Percentiles rank a stretch among this genome's conserved stretches.
Conservation (phyloP, 1,139 yeast genomes). For the Suhomyces taliae region DNA sequence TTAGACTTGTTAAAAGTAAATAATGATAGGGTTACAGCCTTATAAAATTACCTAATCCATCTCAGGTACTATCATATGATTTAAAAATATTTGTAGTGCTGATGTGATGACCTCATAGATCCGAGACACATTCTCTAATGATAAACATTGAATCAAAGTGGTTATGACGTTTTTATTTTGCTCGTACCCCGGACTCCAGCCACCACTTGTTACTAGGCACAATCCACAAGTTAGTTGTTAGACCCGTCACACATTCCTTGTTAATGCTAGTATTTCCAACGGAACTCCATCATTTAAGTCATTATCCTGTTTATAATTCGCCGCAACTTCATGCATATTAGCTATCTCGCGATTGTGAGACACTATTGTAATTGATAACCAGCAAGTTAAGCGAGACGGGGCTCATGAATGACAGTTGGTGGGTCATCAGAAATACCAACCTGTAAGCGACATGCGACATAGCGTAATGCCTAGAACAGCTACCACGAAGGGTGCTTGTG, state of each 20-base stretch:
- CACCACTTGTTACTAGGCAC: background rate
- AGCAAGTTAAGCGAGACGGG: background rate
- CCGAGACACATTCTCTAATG: too few species aligned
- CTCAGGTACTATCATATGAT: too few species aligned
- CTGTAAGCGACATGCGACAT: constrained; percentile 2
- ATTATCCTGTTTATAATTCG: too few species aligned
- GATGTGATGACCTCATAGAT: too few species aligned
- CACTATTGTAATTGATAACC: background rate
- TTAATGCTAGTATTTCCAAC: background rate
- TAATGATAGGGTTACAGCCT: too few species aligned
- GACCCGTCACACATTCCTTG: background rate
- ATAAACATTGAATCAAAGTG: background rate
- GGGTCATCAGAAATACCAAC: background rate
- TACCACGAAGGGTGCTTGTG: too few species aligned
- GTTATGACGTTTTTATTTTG: background rate
- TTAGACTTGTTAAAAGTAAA: too few species aligned
- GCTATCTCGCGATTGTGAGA: background rate
- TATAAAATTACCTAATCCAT: too few species aligned
- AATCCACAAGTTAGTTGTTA: too few species aligned
- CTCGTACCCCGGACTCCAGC: background rate
- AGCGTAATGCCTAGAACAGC: background rate
- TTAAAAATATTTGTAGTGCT: too few species aligned
- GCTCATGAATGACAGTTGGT: background rate
- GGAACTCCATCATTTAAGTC: background rate
- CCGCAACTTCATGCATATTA: background rate